Evolutionary conservation across 306 rosid species (phyloP).

Genomic region (Comarum palustre): DNA sequence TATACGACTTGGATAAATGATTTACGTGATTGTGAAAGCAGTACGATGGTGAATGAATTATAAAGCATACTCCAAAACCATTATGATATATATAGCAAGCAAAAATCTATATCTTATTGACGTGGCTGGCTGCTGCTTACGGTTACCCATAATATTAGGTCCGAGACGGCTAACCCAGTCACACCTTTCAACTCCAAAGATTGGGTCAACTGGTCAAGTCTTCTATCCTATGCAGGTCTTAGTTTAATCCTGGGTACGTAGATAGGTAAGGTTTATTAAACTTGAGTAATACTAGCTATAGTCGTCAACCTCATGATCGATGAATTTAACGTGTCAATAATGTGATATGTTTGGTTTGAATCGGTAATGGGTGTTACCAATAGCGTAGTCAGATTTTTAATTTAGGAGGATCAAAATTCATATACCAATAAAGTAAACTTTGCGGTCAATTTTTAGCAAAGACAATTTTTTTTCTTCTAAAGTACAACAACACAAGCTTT

Average conservation of each 20-base stretch:
- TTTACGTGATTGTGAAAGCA: not conserved
- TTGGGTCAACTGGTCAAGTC: not conserved
- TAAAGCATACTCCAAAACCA: not conserved
- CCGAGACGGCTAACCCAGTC: not conserved
- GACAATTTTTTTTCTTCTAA: too few relatives aligned
- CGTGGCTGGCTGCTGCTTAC: not conserved
- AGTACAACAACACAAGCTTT: too few relatives aligned
- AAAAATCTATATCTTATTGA: not conserved
- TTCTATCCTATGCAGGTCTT: not conserved
- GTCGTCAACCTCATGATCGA: not conserved
- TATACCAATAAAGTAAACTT: too few relatives aligned
- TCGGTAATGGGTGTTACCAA: too few relatives aligned
- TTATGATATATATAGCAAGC: not conserved
- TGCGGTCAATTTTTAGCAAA: too few relatives aligned
- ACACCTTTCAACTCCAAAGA: not conserved
- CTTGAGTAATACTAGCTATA: not conserved
- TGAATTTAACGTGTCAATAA: not conserved
- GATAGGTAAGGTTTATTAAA: not conserved
- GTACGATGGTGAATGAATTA: not conserved
- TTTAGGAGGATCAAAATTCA: too few relatives aligned
- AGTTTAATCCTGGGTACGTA: not conserved
- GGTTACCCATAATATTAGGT: not conserved
- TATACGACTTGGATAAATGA: not conserved
- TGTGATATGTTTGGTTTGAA: not conserved
- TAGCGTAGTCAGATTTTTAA: too few relatives aligned